Evolutionary conservation across 805 yeast genomes (phyloP).

Genomic region (Saccharomyces kudriavzevii): DNA sequence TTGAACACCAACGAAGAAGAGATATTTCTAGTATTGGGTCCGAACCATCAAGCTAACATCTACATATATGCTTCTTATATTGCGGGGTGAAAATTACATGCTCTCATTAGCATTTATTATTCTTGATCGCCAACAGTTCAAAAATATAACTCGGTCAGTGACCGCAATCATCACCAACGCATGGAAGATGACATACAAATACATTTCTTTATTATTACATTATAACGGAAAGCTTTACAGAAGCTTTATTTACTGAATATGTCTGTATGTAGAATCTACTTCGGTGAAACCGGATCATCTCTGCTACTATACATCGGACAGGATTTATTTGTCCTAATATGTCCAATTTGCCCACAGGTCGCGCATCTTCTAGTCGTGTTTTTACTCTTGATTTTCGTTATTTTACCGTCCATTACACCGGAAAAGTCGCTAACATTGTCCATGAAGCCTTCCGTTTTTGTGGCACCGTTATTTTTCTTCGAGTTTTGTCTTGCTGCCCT

Average conservation of each 20-base stretch:
- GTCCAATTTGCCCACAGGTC: constrained; percentile 92
- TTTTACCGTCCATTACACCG: constrained; percentile 11
- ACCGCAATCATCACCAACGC: neutral
- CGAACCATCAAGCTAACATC: too few species aligned
- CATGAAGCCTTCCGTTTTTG: constrained; percentile 11
- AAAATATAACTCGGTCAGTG: neutral
- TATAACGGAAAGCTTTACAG: neutral
- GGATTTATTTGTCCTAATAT: constrained; percentile 77
- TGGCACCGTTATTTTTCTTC: constrained; percentile 30
- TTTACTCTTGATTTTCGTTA: constrained; percentile 23
- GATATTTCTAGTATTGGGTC: too few species aligned
- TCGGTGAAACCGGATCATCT: neutral
- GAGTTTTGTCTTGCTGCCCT: constrained; percentile 49
- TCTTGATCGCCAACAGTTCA: too few species aligned
- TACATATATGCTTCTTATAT: too few species aligned
- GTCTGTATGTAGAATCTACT: neutral
- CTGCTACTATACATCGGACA: constrained; percentile 69
- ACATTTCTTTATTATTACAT: neutral
- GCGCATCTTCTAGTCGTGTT: constrained; percentile 73
- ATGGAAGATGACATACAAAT: neutral
- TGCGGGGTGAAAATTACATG: too few species aligned
- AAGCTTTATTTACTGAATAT: neutral
- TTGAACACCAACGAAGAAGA: too few species aligned
- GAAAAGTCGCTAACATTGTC: constrained; percentile 6
- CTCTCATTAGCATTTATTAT: too few species aligned